Base-by-base conservation (phyloP, 805 yeast species). In the Candida endomychidarum region DNA sequence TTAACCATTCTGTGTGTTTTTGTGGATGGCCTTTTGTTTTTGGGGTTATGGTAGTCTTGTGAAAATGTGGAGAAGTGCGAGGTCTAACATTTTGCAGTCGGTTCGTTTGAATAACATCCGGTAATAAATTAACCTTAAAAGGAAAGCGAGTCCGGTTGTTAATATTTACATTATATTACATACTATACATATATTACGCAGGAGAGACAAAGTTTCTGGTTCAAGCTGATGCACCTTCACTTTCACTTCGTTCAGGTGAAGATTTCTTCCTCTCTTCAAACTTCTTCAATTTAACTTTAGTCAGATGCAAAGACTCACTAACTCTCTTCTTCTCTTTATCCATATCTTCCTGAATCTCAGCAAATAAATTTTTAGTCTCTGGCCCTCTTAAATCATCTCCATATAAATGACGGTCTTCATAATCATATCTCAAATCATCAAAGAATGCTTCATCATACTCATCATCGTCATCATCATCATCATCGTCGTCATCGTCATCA, bases 301-400 rank as follows among this genome's bases (percentile, higher is more conserved):
- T 22, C 35, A 32, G 35, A 15, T 22, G 8, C 12, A 32, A 19
- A 3, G 16, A 8, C 3, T 32, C 35, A 11, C 16, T 23, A 28
- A 16, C 15, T 34, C 18, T 15, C 40, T 14, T 27, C 17, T 17
- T 39, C n/a, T 17, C 29, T 16, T 15, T 27, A 17, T 31, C 41
- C 12, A 50, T 27, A 23, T 51, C 50, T 11, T 26, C 39, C 27
- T 53, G 50, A 24, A 55, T 50, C 18, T 43, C 44, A 28, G 56
- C 53, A 38, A 54, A 54, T 17, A 56, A 28, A 35, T 52, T 47
- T 18, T 37, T 43, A 12, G 42, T 32, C 19, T 34, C 32, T 2
- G 38, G 23, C 10, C 19, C 18, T 3, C 9, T 14, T 11, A 17
- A 7, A 3, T 17, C 57, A 20, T 54, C 24, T 10, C 30, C 19